Conservation (phyloP, 495 filamentous ascomycete species). For the Penicillium silybi region DNA sequence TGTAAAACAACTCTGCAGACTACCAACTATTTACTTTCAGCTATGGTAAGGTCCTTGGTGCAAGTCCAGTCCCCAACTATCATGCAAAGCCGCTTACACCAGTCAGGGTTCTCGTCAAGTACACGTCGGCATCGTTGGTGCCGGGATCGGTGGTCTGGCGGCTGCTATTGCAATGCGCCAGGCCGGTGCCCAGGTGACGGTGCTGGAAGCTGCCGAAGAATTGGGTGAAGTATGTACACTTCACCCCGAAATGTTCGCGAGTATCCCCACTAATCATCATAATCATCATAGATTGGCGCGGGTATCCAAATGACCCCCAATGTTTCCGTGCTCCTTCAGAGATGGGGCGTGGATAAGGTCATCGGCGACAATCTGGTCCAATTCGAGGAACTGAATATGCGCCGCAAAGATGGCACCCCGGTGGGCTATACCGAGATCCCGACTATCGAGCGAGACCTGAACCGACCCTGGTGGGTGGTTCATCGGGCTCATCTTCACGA, state of each 20-base stretch:
- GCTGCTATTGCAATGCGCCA: slow-evolving; percentile 57
- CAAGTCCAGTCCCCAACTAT: too few relatives aligned
- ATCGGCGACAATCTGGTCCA: slow-evolving; percentile 35
- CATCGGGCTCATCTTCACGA: slow-evolving; percentile 37
- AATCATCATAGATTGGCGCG: slow-evolving; percentile 43
- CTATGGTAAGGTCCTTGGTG: background rate
- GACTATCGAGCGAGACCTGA: slow-evolving; percentile 10
- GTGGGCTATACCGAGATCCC: slow-evolving; percentile 32
- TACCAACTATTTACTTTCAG: background rate
- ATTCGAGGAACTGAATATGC: slow-evolving; percentile 37
- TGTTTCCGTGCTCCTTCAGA: slow-evolving; percentile 40
- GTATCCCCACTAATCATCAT: background rate
- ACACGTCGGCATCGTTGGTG: slow-evolving; percentile 57
- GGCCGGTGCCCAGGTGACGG: slow-evolving; percentile 55
- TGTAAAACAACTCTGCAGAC: too few relatives aligned
- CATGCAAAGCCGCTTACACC: too few relatives aligned
- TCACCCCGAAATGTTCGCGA: background rate
- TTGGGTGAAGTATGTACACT: slow-evolving; percentile 9
- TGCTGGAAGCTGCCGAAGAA: slow-evolving; percentile 12
- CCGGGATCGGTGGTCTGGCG: slow-evolving; percentile 62
- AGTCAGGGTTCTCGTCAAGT: slow-evolving; percentile 14
- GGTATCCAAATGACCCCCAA: slow-evolving; percentile 61
- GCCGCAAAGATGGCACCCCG: slow-evolving; percentile 32
- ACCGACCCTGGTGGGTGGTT: slow-evolving; percentile 34
- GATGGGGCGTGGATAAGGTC: slow-evolving; percentile 31